These are phyloP conservation scores for Conticribra guillardii DNA, from an alignment of 108 stramenopile genomes.

Conservation along the genomic window DNA sequence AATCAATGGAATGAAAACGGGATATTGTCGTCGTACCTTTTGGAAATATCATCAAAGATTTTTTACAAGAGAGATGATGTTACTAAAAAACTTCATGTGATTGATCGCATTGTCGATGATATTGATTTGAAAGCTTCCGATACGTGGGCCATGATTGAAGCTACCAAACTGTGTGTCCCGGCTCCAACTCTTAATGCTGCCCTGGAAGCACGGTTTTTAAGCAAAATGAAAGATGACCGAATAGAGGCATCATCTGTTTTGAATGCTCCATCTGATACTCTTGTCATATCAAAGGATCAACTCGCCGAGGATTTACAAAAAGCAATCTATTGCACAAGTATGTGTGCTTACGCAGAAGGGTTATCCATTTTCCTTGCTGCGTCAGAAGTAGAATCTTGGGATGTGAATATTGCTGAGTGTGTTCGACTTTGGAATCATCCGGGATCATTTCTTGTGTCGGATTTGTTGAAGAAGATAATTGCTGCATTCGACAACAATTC, in stretches of 20 bases:
- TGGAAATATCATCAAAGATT: constrained; percentile 87
- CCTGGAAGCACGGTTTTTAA: constrained; percentile 86
- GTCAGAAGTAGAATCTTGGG: constrained; percentile 81
- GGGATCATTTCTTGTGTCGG: constrained; percentile 93
- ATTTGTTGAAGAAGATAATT: constrained; percentile 79
- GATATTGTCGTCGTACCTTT: constrained; percentile 66
- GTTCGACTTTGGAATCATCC: constrained; percentile 89
- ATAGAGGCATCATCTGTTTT: constrained; percentile 63
- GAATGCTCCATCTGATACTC: constrained; percentile 63
- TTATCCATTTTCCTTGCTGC: constrained; percentile 86
- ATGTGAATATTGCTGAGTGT: constrained; percentile 84
- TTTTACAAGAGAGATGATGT: constrained; percentile 78
- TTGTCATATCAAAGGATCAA: constrained; percentile 75
- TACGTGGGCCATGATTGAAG: constrained; percentile 89
- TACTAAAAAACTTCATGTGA: constrained; percentile 58
- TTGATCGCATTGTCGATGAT: constrained; percentile 81
- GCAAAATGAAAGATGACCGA: constrained; percentile 79
- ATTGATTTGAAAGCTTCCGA: constrained; percentile 91
- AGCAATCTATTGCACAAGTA: constrained; percentile 90
- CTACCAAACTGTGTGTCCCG: constrained; percentile 79
- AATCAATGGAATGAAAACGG: constrained; percentile 79
- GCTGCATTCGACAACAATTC: constrained; percentile 69
- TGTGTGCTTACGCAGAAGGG: constrained; percentile 94
- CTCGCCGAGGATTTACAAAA: constrained; percentile 81
- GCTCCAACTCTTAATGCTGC: constrained; percentile 86